These are phyloP conservation scores for Sarocladium kiliense DNA, from an alignment of 2,329 filamentous ascomycete species.

Conservation along the genomic window DNA sequence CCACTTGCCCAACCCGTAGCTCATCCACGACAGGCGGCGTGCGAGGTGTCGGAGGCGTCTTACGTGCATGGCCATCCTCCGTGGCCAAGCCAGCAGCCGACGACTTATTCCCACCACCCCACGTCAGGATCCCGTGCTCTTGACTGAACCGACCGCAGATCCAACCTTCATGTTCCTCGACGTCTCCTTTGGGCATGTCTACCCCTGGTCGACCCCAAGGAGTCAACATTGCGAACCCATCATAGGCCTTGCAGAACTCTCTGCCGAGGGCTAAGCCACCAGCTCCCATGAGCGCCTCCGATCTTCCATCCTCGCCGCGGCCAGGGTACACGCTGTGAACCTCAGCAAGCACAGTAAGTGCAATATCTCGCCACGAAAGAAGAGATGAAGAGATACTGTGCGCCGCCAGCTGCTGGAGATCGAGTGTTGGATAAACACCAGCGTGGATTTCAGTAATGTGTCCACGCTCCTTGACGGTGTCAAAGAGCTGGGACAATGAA, in stretches of 20 bases:
- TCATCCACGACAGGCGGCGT: not conserved
- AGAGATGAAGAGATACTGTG: constrained; percentile 44
- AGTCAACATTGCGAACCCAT: constrained; percentile 65
- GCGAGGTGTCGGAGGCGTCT: not conserved
- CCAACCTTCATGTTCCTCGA: constrained; percentile 48
- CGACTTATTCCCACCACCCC: constrained; percentile 29
- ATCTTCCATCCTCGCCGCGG: constrained; percentile 40
- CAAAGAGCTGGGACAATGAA: constrained; percentile 16
- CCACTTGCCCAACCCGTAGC: constrained; percentile 54
- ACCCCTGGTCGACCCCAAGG: constrained; percentile 42
- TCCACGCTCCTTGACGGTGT: constrained; percentile 26
- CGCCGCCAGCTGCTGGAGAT: constrained; percentile 75
- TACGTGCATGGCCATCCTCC: not conserved
- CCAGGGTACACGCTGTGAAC: constrained; percentile 63
- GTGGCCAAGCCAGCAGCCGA: not conserved
- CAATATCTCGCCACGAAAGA: constrained; percentile 53
- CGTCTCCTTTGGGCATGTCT: constrained; percentile 20
- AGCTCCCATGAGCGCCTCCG: constrained; percentile 64
- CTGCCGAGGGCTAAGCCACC: constrained; percentile 67
- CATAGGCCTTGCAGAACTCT: constrained; percentile 68
- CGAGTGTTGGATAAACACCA: constrained; percentile 69
- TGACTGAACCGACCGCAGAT: constrained; percentile 68
- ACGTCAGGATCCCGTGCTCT: constrained; percentile 70
- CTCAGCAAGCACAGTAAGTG: constrained; percentile 65
- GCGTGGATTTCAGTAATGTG: constrained; percentile 65